A percentile compares a stretch with the other conserved stretches of the same genome.
phyloP scores from a whole-genome alignment of 2,329 filamentous ascomycete genomes.

The Claviceps monticola region DNA sequence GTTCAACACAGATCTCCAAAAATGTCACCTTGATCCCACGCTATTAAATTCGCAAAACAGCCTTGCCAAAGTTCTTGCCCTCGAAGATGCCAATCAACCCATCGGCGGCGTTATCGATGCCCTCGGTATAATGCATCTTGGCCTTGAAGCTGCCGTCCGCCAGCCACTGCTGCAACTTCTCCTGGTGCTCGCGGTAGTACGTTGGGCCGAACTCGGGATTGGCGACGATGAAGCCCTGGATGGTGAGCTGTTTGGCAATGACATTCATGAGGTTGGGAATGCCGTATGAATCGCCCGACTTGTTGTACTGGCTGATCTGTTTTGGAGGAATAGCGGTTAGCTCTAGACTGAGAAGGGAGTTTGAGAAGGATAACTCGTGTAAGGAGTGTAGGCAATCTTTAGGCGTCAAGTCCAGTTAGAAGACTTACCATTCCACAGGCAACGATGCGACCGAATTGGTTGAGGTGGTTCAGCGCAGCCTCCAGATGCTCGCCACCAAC shows the following conservation, averaged over 20 bases:
- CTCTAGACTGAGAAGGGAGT: background rate
- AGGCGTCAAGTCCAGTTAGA: too few relatives aligned
- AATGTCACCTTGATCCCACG: background rate
- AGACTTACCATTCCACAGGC: conserved; percentile 44
- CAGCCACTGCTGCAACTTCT: conserved; percentile 65
- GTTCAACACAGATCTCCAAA: too few relatives aligned
- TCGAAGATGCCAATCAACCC: conserved; percentile 62
- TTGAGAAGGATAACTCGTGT: too few relatives aligned
- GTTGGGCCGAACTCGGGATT: conserved; percentile 52
- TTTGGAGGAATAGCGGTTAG: background rate
- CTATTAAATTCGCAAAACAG: conserved; percentile 35
- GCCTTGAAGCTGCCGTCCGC: conserved; percentile 61
- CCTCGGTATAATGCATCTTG: conserved; percentile 52
- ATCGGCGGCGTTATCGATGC: conserved; percentile 66
- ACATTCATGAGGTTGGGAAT: conserved; percentile 52
- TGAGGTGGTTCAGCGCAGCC: conserved; percentile 33
- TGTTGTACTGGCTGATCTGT: conserved; percentile 62
- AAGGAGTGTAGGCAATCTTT: too few relatives aligned
- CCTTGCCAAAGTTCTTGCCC: conserved; percentile 80
- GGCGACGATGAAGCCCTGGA: conserved; percentile 64
- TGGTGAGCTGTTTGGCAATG: conserved; percentile 52
- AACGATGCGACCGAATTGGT: conserved; percentile 50
- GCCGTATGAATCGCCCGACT: conserved; percentile 33
- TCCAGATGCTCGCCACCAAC: conserved; percentile 39
- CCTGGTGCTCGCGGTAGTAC: conserved; percentile 57